A percentile compares a stretch with the other conserved stretches of the same genome.
Evolutionary conservation across 768 basidiomycete species (phyloP).

Genomic region (Russula abietina): DNA sequence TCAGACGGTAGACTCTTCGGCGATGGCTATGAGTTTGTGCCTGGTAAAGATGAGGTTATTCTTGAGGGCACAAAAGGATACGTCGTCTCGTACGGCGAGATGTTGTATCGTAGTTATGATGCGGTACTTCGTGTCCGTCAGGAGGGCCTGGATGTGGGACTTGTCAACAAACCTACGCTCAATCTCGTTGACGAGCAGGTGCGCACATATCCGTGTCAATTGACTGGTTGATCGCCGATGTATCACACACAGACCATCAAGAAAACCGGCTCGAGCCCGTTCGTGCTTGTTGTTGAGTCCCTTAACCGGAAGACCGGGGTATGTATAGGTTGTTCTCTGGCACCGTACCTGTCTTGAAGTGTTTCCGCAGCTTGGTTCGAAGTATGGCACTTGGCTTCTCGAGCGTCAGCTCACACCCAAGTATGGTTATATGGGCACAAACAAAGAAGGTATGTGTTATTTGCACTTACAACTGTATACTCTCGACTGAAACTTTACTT

Average conservation of each 20-base stretch:
- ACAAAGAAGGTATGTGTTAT: conserved; percentile 46
- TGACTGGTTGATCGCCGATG: neutral
- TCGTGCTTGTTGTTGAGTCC: conserved; percentile 82
- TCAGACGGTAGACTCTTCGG: conserved; percentile 61
- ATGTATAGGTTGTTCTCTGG: conserved; percentile 6
- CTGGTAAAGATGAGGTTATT: conserved; percentile 81
- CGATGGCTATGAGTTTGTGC: conserved; percentile 68
- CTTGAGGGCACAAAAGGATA: conserved; percentile 73
- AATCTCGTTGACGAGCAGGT: conserved; percentile 82
- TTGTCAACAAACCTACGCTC: conserved; percentile 82
- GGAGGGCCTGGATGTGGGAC: conserved; percentile 70
- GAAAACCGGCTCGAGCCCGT: conserved; percentile 67
- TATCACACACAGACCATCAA: conserved; percentile 42
- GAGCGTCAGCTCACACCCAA: conserved; percentile 76
- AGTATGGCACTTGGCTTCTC: conserved; percentile 80
- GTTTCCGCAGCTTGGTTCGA: conserved; percentile 55
- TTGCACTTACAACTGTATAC: neutral
- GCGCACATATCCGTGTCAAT: conserved; percentile 12
- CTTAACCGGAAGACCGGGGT: conserved; percentile 86
- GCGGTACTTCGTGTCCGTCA: conserved; percentile 70
- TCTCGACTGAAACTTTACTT: neutral
- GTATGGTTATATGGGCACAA: conserved; percentile 75
- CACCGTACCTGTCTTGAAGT: neutral
- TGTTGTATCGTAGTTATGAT: conserved; percentile 79
- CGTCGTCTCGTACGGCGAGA: conserved; percentile 81